Conservation (phyloP, 2,329 filamentous ascomycete species). For the Zopfia rhizophila region DNA sequence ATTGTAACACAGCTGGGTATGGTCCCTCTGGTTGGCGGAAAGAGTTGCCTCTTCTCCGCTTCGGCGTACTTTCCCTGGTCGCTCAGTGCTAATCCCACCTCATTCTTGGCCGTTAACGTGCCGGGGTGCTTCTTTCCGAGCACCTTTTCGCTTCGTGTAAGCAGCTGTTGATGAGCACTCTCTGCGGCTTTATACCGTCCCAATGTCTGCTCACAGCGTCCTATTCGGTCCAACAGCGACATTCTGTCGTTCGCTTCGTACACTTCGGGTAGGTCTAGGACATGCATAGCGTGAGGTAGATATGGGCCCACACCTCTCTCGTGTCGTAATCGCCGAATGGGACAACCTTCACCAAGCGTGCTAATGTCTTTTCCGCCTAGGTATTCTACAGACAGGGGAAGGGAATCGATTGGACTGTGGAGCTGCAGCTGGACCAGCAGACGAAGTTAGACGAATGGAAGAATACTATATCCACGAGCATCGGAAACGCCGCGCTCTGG, state of each 20-base stretch:
- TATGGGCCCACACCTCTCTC: conserved; percentile 16
- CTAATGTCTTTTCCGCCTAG: no score
- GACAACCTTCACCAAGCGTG: no score
- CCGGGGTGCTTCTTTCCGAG: conserved; percentile 15
- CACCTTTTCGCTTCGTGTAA: conserved; percentile 7
- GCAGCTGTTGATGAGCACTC: conserved; percentile 4
- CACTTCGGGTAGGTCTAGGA: conserved; percentile 16
- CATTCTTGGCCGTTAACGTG: conserved; percentile 20
- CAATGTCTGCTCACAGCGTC: conserved; percentile 7
- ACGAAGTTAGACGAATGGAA: conserved; percentile 6
- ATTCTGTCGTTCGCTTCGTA: conserved; percentile 5
- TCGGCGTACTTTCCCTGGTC: conserved; percentile 22
- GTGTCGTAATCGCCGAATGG: no score
- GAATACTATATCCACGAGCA: conserved; percentile 8
- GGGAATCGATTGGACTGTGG: no score
- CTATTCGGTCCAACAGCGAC: conserved; percentile 15
- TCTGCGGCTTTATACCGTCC: conserved; percentile 14
- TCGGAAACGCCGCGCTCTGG: no score
- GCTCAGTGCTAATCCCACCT: conserved; percentile 16
- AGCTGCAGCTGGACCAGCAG: conserved; percentile 7
- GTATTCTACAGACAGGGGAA: no score
- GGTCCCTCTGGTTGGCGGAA: no score
- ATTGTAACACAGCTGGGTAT: no score
- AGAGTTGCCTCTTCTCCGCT: conserved; percentile 44
- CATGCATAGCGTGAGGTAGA: conserved; percentile 20